These are phyloP conservation scores for Clonostachys rhizophaga DNA, from an alignment of 2,329 filamentous ascomycete genomes.

Conservation along the genomic window DNA sequence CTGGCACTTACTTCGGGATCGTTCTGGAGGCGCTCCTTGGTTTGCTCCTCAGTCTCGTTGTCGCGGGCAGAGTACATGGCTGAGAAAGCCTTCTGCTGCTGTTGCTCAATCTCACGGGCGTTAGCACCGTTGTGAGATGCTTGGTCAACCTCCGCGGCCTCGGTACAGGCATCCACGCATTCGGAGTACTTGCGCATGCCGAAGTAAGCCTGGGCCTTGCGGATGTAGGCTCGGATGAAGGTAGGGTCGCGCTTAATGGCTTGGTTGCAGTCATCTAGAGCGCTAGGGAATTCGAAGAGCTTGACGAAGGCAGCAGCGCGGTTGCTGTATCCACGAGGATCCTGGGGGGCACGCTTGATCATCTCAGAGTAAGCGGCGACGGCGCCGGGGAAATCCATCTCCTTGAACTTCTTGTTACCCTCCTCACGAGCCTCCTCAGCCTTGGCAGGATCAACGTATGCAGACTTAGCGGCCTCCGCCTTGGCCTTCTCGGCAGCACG, in stretches of 20 bases:
- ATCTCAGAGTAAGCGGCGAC: slow-evolving; percentile 95
- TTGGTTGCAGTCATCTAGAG: slow-evolving; percentile 85
- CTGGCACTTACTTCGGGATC: slow-evolving; percentile 74
- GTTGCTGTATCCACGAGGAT: slow-evolving; percentile 94
- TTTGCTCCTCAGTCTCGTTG: slow-evolving; percentile 95
- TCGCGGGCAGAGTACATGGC: slow-evolving; percentile 89
- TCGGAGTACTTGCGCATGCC: slow-evolving; percentile 99
- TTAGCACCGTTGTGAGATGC: slow-evolving; percentile 69
- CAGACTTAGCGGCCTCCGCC: slow-evolving; percentile 66
- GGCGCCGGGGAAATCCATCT: slow-evolving; percentile 88
- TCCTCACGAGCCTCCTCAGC: slow-evolving; percentile 93
- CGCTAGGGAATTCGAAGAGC: slow-evolving; percentile 90
- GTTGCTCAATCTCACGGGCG: slow-evolving; percentile 84
- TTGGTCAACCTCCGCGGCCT: slow-evolving; percentile 73
- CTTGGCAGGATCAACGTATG: slow-evolving; percentile 86
- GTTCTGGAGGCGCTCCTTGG: slow-evolving; percentile 80
- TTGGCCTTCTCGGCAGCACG: slow-evolving; percentile 86
- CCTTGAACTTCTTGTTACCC: slow-evolving; percentile 96
- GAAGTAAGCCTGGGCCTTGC: slow-evolving; percentile 92
- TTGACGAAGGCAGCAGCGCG: slow-evolving; percentile 96
- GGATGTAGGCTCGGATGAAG: slow-evolving; percentile 94
- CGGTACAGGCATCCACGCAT: slow-evolving; percentile 82
- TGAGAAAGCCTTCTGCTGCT: slow-evolving; percentile 86
- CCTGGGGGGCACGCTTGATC: slow-evolving; percentile 90
- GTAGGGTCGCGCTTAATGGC: slow-evolving; percentile 87